Percentiles rank a stretch among this genome's conserved stretches.
These are phyloP conservation scores for Neofusicoccum sp. DNA, from an alignment of 2,329 filamentous ascomycete species.

Conservation along the genomic window DNA sequence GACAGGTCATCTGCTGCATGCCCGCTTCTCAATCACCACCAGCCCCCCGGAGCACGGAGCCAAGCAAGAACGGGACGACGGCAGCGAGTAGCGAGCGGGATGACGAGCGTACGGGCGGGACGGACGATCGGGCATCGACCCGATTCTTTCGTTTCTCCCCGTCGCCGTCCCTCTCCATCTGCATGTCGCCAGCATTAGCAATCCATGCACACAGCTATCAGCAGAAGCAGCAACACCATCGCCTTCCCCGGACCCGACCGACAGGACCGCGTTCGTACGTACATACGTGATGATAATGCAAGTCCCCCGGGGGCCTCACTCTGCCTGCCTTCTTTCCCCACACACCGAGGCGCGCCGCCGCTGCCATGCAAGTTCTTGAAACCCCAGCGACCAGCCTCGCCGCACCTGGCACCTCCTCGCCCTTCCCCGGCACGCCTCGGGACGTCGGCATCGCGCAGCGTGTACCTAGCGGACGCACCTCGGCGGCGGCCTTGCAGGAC, in stretches of 20 bases:
- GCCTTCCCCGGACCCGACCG: not conserved
- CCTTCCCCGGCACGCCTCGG: not conserved
- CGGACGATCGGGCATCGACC: too few relatives aligned
- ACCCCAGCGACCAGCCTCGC: too few relatives aligned
- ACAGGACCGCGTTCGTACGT: not conserved
- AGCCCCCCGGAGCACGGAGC: not conserved
- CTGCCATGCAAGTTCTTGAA: not conserved
- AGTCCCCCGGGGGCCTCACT: too few relatives aligned
- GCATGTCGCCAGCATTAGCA: not conserved
- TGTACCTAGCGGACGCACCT: not conserved
- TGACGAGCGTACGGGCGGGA: not conserved
- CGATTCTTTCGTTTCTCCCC: not conserved
- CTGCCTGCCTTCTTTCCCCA: not conserved
- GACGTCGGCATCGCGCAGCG: not conserved
- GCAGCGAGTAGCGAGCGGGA: not conserved
- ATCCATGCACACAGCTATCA: not conserved
- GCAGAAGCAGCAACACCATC: not conserved
- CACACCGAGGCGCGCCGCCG: not conserved
- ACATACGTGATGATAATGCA: too few relatives aligned
- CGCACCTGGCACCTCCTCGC: not conserved
- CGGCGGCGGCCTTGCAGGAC: not conserved
- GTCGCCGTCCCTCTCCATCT: not conserved
- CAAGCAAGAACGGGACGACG: not conserved
- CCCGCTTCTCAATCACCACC: too few relatives aligned
- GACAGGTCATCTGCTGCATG: not conserved